A percentile compares a stretch with the other conserved stretches of the same genome.
Conservation (phyloP, 1,284 basidiomycete species). For the Coriolopsis trogii region DNA sequence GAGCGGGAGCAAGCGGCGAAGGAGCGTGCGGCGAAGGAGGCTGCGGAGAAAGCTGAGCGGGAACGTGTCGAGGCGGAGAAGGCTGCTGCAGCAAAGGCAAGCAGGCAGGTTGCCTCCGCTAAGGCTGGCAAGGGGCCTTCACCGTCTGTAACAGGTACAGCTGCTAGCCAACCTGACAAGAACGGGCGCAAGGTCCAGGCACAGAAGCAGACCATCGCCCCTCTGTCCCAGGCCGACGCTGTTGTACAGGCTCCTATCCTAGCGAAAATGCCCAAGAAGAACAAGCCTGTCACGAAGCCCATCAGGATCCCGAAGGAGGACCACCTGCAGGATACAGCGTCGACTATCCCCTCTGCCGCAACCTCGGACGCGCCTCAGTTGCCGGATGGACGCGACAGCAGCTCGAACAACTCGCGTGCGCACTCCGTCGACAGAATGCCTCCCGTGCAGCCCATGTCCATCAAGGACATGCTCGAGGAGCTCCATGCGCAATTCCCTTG, state of each 20-base stretch:
- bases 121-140: constrained; percentile 30
- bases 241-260: constrained; percentile 66
- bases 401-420: constrained; percentile 57
- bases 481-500: constrained; percentile 61
- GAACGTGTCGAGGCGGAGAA: constrained; percentile 39
- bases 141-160: constrained; percentile 24
- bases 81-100: constrained; percentile 32
- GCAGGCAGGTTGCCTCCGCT: constrained; percentile 34
- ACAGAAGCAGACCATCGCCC: constrained; percentile 14
- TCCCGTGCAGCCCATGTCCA: constrained; percentile 46
- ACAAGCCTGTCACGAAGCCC: constrained; percentile 63
- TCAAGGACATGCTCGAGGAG: constrained; percentile 66
- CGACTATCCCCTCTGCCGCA: constrained; percentile 45
- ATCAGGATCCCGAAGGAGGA: constrained; percentile 65
- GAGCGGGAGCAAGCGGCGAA: constrained; percentile 38
- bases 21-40: constrained; percentile 38
- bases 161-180: constrained; percentile 28
- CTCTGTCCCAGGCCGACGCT: constrained; percentile 35
- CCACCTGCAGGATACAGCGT: constrained; percentile 43
- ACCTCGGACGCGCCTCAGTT: constrained; percentile 46
- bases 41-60: constrained; percentile 34
- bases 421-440: constrained; percentile 54
- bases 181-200: constrained; percentile 16
- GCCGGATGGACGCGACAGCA: constrained; percentile 44
- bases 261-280: constrained; percentile 82